Conservation (phyloP, 169 alveolate species). For the Eimeria maxima region DNA sequence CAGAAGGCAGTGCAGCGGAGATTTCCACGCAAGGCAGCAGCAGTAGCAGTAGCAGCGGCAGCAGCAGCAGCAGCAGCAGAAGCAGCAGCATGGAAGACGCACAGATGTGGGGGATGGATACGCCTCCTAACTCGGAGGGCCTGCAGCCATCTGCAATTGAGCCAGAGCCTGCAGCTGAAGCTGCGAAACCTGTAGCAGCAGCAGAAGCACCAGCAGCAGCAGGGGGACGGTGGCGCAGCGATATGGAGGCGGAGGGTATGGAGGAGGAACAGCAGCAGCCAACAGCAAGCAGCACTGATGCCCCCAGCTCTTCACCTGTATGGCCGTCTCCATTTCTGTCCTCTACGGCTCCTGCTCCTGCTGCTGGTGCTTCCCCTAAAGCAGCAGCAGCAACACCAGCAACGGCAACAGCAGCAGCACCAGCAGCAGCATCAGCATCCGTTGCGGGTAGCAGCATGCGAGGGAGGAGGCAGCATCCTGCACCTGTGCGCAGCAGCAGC, state of each 20-base stretch:
- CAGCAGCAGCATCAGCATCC: conserved; percentile 33
- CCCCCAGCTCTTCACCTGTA: background rate
- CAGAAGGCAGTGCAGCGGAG: conserved; percentile 15
- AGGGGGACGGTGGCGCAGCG: background rate
- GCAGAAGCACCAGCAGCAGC: conserved; percentile 13
- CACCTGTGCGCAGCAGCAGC: no score
- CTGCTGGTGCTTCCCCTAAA: background rate
- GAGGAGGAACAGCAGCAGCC: background rate
- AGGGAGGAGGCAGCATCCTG: background rate
- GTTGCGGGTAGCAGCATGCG: background rate
- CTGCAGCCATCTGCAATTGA: background rate
- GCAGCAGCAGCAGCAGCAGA: background rate
- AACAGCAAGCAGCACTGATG: background rate
- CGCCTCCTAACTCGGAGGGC: background rate
- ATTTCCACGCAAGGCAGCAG: background rate
- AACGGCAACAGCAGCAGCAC: background rate
- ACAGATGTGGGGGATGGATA: background rate
- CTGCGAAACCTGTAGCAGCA: background rate
- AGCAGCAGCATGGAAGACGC: background rate
- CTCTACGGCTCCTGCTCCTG: background rate
- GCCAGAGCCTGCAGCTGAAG: background rate
- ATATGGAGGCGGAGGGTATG: background rate
- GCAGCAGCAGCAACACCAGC: background rate
- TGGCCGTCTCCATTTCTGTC: background rate
- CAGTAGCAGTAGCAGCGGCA: conserved; percentile 20